Evolutionary conservation across 306 rosid genomes (phyloP), one percentile per base, ranked within the genome.

Genomic region (Cyclanthera cordifolia): DNA sequence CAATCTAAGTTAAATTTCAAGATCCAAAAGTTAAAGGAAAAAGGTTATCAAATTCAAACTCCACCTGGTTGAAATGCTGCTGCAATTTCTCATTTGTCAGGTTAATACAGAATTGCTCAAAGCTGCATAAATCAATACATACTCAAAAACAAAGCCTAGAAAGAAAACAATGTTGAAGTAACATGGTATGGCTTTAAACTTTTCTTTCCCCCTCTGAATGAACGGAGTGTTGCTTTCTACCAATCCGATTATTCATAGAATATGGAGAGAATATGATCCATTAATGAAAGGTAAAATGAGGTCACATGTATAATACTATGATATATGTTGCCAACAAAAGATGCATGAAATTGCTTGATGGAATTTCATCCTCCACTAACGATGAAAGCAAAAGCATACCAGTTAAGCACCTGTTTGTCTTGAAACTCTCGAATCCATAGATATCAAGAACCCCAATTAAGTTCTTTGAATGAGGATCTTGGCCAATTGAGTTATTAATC

Each of bases 381-480:
- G 72, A 77, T 65, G 57, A 84, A 81, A 76, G 75, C 77, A 78
- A 82, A 76, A 78, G 89, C 84, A 64, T 80, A 86, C 79, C 82
- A 45, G 83, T 76, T 84, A 90, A 82, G 90, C 82, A 93, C 99
- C 99, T 93, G 90, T 93, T 93, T 81, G 96, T 93, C 94, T 93
- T 93, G 96, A 93, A 93, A 90, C 99, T 93, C 81, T 93, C 99
- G 52, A 93, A 93, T 83, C 99, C 99, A 74, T 93, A 93, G 77
- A 93, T 93, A 90, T 93, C 99, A 66, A 93, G 78, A 77, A 93
- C 95, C 63, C 99, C 99, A 64, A 93, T 93, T 84, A 93, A 80
- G 80, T 72, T 55, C 64, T 85, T 90, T 28, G 95, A 87, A 75
- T 69, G 57, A 41, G 86, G 86, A 83, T 93, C 99, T 82, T 93